These are phyloP conservation scores for Ophiostoma pallidulum DNA, from an alignment of 2,329 filamentous ascomycete species.

Conservation along the genomic window DNA sequence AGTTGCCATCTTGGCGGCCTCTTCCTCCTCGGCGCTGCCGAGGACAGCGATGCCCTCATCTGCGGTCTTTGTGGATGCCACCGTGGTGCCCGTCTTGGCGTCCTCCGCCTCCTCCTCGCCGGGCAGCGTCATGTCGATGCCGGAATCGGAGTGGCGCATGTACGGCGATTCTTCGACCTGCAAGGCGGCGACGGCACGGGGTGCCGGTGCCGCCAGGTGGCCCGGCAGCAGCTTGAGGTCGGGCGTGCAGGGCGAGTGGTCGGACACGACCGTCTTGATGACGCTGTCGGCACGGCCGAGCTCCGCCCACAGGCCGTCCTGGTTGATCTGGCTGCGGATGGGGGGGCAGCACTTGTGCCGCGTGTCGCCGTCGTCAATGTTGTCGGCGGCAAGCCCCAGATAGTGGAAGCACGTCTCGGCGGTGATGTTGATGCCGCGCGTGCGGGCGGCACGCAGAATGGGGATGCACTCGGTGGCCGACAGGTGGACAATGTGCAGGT, in stretches of 20 bases:
- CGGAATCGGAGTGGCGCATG: conserved; percentile 43
- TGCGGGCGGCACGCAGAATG: conserved; percentile 63
- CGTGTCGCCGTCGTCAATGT: conserved; percentile 76
- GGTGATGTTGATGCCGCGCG: conserved; percentile 71
- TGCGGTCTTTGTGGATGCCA: conserved; percentile 1
- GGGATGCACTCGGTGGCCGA: conserved; percentile 85
- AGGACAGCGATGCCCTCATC: conserved; percentile 16
- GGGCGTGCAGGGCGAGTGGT: conserved; percentile 94
- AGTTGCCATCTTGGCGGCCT: background rate
- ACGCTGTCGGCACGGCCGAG: conserved; percentile 61
- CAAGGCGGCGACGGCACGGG: background rate
- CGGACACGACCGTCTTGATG: conserved; percentile 84
- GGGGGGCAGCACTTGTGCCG: conserved; percentile 93
- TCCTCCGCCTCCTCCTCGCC: conserved; percentile 23
- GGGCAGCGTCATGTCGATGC: conserved; percentile 38
- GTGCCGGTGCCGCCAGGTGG: conserved; percentile 35
- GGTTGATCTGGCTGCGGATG: conserved; percentile 72
- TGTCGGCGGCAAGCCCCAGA: conserved; percentile 72
- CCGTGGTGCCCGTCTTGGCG: background rate
- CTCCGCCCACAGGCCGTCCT: conserved; percentile 81
- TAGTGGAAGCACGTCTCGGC: conserved; percentile 97
- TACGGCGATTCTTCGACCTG: conserved; percentile 17
- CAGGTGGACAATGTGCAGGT: conserved; percentile 88
- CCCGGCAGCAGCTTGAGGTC: conserved; percentile 80
- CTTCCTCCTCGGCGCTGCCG: conserved; percentile 21